Evolutionary conservation across 1,284 basidiomycete species (phyloP), one percentile per base, ranked within the genome.

Genomic region (Austroboletus niveus): DNA sequence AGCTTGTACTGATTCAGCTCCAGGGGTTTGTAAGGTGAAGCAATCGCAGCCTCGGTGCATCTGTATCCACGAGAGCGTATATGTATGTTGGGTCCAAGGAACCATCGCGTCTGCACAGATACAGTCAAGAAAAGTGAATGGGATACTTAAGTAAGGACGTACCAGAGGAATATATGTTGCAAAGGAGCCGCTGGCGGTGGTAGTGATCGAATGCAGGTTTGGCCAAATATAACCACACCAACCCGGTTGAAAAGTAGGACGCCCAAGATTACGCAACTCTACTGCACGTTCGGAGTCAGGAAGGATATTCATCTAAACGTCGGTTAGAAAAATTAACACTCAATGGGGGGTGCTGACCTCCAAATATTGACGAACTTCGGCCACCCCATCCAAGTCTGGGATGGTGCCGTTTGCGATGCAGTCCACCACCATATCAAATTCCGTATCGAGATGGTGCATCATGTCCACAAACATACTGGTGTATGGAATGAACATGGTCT

Each of bases 361-460:
- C 30, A 54, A n/a, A 43, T 54, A 20, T 35, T 45, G 34, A 24
- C 46, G 43, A 30, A 54, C 48, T 1, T 45, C 30, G 29, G 34
- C 42, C 9, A 49, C 15, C 20, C 54, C 54, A 2, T 52, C 54
- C n/a, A 57, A 30, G 24, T 48, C 34, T 5, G 55, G 55, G 9
- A 56, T 45, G 3, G 15, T 42, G 9, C 49, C 55, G 5, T 51
- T 32, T 11, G 32, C 45, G 41, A 57, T 49, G 14, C 49, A 57
- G 11, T 49, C 42, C 14, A 52, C 44, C 2, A 57, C 12, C 35
- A 11, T 38, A 12, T 56, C 56, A 30, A 51, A 60, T 20, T 59
- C 48, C 6, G 47, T 35, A 20, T 60, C 57, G 15, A 58, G 40
- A 55, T 48, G 45, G 4, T 47, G 49, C 8, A 62, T 46, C 42